Evolutionary conservation across 768 basidiomycete genomes (phyloP).

Genomic region (Russula dissimulans): DNA sequence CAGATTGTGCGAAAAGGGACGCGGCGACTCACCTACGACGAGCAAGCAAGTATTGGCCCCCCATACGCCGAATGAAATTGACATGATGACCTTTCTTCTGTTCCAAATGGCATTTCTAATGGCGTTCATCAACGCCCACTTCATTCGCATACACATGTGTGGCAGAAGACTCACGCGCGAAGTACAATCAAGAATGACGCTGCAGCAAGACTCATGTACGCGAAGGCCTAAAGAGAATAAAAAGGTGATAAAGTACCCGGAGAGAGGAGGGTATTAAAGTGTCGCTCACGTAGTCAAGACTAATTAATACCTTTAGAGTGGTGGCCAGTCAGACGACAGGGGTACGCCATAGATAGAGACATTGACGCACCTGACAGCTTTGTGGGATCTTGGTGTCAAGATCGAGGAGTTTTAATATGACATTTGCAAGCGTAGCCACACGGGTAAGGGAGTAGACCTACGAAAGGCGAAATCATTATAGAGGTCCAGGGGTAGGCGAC

Average conservation of each 20-base stretch:
- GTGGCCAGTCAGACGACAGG: background rate
- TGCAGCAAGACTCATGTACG: background rate
- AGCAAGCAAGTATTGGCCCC: background rate
- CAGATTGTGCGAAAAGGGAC: too few species aligned
- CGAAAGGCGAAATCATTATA: background rate
- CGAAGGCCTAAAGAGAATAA: background rate
- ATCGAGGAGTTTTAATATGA: background rate
- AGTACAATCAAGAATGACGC: background rate
- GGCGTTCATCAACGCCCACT: background rate
- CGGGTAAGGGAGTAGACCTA: slow-evolving; percentile 9
- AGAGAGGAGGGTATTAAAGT: too few species aligned
- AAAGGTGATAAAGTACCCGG: background rate
- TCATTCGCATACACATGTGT: too few species aligned
- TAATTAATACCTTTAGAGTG: background rate
- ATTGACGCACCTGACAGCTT: slow-evolving; percentile 1
- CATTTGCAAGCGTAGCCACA: background rate
- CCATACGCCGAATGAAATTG: background rate
- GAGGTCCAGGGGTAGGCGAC: too few species aligned
- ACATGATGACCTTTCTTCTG: background rate
- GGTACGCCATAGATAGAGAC: too few species aligned
- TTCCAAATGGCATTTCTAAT: background rate
- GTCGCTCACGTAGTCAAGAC: background rate
- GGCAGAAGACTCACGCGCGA: background rate
- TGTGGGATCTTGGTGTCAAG: background rate
- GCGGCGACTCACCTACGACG: background rate